Evolutionary conservation across 352 stramenopile genomes (phyloP), one percentile per base, ranked within the genome.

Genomic region (Halophytophthora polymorphica): DNA sequence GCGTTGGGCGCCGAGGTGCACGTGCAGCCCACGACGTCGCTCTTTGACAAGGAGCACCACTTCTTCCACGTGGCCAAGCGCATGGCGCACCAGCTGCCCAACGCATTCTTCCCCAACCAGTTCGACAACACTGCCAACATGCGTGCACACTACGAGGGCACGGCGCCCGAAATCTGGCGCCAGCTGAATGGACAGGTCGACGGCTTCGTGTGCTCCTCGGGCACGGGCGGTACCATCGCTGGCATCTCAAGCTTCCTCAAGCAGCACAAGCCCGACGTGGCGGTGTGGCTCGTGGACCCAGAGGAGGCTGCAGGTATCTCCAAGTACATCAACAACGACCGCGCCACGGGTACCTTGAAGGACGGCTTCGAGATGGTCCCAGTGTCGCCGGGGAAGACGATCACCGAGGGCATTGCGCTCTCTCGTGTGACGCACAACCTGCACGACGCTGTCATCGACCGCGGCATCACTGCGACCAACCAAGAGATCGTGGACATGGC

Each of bases 401-500:
- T 93, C 44, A 97, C 97, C 37, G 93, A 98, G 70, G 96, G 96
- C 19, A 94, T 98, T 40, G 95, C 90, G 7, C 81, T 96, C 4
- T 76, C 88, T 22, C 96, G 96, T 19, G 85, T 98, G 47, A 96
- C 92, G 12, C 83, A 86, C 21, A 98, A 98, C 72, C 86, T 95
- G 39, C 89, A 93, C 51, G 76, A 92, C 7, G 82, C 73, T 1
- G 64, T 95, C 21, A 69, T 98, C 4, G 93, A 98, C 64, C 77
- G 89, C 54, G 91, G 96, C 22, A 82, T 98, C 64, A 88, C 88
- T 45, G 90, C 93, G 37, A 86, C 86, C 1, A 95, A 97, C 56
- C 82, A 96, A 46, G 91, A 98, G 70, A 90, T 96, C 42, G 95
- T 98, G 37, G 80, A 90, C 50, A 98, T 98, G 90, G 86, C 89